These are phyloP conservation scores for Nicotiana attenuata DNA, from an alignment of 257 asterid genomes.

Conservation along the genomic window DNA sequence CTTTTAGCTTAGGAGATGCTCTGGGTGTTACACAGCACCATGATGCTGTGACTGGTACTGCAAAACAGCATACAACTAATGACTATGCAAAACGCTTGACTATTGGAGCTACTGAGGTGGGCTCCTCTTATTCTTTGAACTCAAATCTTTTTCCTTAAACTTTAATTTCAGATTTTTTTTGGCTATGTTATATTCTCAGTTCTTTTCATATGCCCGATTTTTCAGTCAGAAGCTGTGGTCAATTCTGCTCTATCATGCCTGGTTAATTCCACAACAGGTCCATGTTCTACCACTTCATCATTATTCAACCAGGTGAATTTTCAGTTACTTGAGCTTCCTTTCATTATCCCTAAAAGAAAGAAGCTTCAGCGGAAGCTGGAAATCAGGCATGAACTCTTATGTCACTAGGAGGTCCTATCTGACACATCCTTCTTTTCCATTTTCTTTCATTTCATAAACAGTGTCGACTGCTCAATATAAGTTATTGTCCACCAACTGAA, in stretches of 20 bases:
- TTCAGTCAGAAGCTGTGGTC: conserved; percentile 57
- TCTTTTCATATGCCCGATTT: neutral
- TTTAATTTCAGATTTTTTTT: neutral
- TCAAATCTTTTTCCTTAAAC: neutral
- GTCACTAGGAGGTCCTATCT: neutral
- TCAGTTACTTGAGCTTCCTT: neutral
- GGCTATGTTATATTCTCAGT: neutral
- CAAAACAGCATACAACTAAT: conserved; percentile 80
- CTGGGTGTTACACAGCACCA: conserved; percentile 83
- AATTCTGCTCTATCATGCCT: conserved; percentile 71
- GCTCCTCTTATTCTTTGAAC: neutral
- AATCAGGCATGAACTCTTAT: neutral
- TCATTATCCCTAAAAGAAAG: neutral
- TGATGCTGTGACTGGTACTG: conserved; percentile 82
- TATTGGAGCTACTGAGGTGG: conserved; percentile 70
- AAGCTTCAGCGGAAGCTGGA: neutral
- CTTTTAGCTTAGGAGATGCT: conserved; percentile 64
- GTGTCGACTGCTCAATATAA: conserved; percentile 80
- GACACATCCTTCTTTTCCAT: neutral
- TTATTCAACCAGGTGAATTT: conserved; percentile 54
- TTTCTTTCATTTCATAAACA: conserved; percentile 25
- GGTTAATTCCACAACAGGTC: conserved; percentile 34
- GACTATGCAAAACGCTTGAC: conserved; percentile 88
- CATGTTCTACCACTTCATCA: conserved; percentile 35
- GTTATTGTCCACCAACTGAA: conserved; percentile 83